Base-by-base conservation (phyloP, 2,329 filamentous ascomycete genomes). In the Alternaria ethzedia region DNA sequence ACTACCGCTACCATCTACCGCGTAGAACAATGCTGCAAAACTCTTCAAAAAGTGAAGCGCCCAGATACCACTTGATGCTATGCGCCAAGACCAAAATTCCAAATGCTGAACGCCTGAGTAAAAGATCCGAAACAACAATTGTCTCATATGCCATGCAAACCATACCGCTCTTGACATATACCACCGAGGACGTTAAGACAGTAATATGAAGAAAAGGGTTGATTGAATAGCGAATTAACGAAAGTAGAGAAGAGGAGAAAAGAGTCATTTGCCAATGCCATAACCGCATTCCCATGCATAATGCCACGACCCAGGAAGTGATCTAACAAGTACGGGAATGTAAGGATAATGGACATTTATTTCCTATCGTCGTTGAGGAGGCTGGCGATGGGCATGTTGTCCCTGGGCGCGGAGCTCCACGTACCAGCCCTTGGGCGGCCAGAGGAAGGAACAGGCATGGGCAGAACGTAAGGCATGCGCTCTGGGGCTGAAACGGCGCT, bases 351-450 rank as follows among this genome's bases (percentile, higher is more conserved):
- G 28, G 44, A 21, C 13, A 26, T 47, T 41, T 58, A 66, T 54
- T 79, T 78, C 73, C 75, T 77, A 60, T 80, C 78, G 55, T 80
- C 79, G 20, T 75, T 81, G 66, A 81, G 71, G 9, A 81, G 63
- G 56, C 78, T 76, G 15, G 79, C 76, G 65, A 81, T 81, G 26
- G 78, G 78, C 65, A 80, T 78, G 61, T 79, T 79, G 49, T 79
- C 76, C 58, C 76, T 70, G 12, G 75, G 76, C 17, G 75, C 75
- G 28, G 74, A 77, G 67, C 74, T 77, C 76, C 77, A 79, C n/a
- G 76, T 79, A 25, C 75, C 76, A 44, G 75, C 70, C 30, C 75
- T 71, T 41, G 68, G 67, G 25, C 76, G 73, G 26, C 71, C 70
- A 44, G 69, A 71, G 12, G 75, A 77, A n/a, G 76, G 78, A 3